Evolutionary conservation across 2,329 filamentous ascomycete species (phyloP).

Genomic region (Metarhizium robertsii): DNA sequence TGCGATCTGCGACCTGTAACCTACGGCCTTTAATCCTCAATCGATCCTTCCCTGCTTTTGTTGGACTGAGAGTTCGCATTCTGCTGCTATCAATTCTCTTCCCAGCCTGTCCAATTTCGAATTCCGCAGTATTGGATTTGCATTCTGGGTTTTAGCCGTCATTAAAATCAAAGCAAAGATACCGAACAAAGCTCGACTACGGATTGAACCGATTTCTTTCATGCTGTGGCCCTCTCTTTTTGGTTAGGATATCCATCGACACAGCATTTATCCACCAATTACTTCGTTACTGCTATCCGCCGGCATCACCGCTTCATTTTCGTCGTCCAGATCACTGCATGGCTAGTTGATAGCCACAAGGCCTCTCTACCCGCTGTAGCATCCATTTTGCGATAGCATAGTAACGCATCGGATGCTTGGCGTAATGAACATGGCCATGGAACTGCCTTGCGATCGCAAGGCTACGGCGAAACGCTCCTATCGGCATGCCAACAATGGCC

Average conservation of each 20-base stretch:
- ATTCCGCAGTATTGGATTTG: background rate
- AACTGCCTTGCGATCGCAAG: background rate
- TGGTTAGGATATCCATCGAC: constrained; percentile 20
- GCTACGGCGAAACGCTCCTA: background rate
- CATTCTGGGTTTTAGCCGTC: background rate
- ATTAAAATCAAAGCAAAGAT: background rate
- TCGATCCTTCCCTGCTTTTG: background rate
- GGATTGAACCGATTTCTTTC: background rate
- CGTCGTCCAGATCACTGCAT: constrained; percentile 1
- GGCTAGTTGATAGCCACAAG: background rate
- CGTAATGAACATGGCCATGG: background rate
- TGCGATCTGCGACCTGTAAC: background rate
- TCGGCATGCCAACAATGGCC: background rate
- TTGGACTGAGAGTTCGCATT: background rate
- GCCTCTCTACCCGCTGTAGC: background rate
- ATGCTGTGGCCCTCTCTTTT: constrained; percentile 14
- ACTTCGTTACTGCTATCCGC: constrained; percentile 6
- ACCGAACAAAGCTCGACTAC: background rate
- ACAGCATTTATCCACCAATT: constrained; percentile 18
- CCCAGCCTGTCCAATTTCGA: background rate
- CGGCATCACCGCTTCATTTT: background rate
- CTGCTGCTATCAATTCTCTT: background rate
- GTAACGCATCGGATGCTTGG: background rate
- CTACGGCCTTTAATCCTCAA: background rate
- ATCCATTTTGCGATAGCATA: background rate